These are phyloP conservation scores for Arthrobotrys conoides DNA, from an alignment of 2,329 filamentous ascomycete species.

Conservation along the genomic window DNA sequence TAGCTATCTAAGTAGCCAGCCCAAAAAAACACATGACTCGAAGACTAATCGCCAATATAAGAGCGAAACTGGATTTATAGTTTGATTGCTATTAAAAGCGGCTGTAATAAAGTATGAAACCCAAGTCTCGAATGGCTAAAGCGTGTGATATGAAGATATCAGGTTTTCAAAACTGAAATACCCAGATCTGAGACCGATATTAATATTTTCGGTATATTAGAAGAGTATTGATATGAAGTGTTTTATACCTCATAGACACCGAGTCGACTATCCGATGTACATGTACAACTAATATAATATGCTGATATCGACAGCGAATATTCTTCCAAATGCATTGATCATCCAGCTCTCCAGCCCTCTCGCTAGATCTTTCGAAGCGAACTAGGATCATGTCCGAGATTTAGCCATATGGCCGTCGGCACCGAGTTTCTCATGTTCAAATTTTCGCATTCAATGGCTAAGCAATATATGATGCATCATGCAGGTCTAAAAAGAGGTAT, in stretches of 20 bases:
- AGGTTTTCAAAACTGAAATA: too few relatives aligned
- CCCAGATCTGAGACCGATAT: too few relatives aligned
- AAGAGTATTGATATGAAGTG: too few relatives aligned
- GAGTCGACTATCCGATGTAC: too few relatives aligned
- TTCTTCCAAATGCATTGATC: background rate
- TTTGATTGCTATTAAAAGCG: background rate
- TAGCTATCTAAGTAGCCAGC: too few relatives aligned
- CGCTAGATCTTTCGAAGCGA: background rate
- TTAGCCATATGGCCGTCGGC: too few relatives aligned
- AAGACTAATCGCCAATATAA: too few relatives aligned
- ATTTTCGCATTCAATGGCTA: conserved; percentile 13
- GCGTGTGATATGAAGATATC: background rate
- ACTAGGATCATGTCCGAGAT: background rate
- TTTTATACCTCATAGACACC: background rate
- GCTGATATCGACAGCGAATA: too few relatives aligned
- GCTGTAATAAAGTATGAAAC: background rate
- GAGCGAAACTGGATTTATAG: background rate
- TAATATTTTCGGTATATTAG: too few relatives aligned
- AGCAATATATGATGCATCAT: conserved; percentile 18
- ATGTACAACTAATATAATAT: background rate
- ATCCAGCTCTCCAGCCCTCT: background rate
- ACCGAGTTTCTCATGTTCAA: background rate
- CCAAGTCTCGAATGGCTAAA: background rate
- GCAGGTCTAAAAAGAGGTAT: conserved; percentile 18
- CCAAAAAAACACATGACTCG: background rate